Base-by-base conservation (phyloP, 257 asterid species). In the Solanum commersonii region DNA sequence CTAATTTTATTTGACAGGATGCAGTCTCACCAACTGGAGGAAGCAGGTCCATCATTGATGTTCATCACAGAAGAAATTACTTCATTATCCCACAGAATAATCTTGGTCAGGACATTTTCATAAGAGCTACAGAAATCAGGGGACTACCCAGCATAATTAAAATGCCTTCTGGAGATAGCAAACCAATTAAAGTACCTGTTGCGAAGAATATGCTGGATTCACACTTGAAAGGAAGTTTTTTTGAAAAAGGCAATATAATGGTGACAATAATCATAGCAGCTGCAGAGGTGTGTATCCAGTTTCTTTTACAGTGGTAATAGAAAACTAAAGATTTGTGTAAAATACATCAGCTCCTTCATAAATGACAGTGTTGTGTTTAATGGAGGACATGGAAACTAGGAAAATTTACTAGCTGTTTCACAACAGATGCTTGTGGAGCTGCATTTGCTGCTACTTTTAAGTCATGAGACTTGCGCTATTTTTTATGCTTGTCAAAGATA, bases 61-160 rank as follows among this genome's bases (percentile, higher is more conserved):
- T 94, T 88, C 97, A 94, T 89, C 96, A 96, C 89, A 95, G 90
- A 90, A 90, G 90, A 92, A 93, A 89, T 87, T 92, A 94, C 90
- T 91, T 92, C 89, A 91, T 97, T 78, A 92, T 94, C 84, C 99
- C 98, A 84, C 95, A 94, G 90, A 97, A 97, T 91, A 95, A 93
- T 90, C 98, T 97, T 86, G 99, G 98, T 86, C 94, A 91, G 94
- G 98, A 95, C 92, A 94, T 97, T 88, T 97, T 93, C 89, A 92
- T 96, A 87, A 89, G 95, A 93, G 92, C 94, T 86, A 82, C 91
- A 88, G 96, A 91, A 87, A 92, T 82, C 79, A 86, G 85, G 83
- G 95, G 94, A 81, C 88, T 89, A 84, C 88, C 95, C 59, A 90
- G 90, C 86, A 90, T 91, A 82, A 90, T 95, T 84, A 94, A 92